Percentiles rank a stretch among this genome's conserved stretches.
Conservation (phyloP, 805 yeast species). For the Wickerhamiella sorbophila region DNA sequence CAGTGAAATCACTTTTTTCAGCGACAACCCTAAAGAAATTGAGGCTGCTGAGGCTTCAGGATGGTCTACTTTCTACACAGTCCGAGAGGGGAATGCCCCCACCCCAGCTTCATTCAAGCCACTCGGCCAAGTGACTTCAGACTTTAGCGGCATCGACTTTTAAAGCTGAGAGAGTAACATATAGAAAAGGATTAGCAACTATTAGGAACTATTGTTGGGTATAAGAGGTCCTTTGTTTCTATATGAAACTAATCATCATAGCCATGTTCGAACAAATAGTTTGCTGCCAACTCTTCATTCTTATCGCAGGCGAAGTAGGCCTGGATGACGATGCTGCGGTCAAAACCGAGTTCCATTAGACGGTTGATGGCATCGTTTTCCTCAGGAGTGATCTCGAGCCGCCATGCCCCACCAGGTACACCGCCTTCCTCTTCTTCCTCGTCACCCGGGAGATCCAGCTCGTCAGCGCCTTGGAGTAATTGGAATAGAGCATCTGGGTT, state of each 20-base stretch:
- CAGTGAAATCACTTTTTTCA: constrained; percentile 42
- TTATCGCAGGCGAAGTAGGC: constrained; percentile 97
- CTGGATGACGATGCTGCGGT: constrained; percentile 72
- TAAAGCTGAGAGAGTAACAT: neutral
- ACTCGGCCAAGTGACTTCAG: neutral
- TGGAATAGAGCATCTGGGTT: constrained; percentile 81
- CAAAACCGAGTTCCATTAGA: constrained; percentile 86
- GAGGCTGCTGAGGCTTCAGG: constrained; percentile 61
- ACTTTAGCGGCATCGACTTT: neutral
- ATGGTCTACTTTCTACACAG: constrained; percentile 41
- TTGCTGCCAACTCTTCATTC: constrained; percentile 93
- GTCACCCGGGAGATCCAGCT: constrained; percentile 12
- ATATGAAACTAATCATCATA: neutral
- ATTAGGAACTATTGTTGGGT: neutral
- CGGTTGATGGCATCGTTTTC: constrained; percentile 85
- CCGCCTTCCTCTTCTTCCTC: constrained; percentile 29
- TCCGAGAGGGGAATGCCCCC: constrained; percentile 58
- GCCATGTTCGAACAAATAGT: constrained; percentile 53
- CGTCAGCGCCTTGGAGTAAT: constrained; percentile 40
- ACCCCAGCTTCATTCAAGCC: constrained; percentile 10
- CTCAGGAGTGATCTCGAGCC: constrained; percentile 49
- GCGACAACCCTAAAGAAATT: constrained; percentile 70
- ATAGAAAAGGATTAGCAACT: neutral
- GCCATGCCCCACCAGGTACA: constrained; percentile 3
- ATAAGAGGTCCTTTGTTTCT: neutral